phyloP scores from a whole-genome alignment of 163 green algal genomes.

The Chlamydomonas reinhardtii region DNA sequence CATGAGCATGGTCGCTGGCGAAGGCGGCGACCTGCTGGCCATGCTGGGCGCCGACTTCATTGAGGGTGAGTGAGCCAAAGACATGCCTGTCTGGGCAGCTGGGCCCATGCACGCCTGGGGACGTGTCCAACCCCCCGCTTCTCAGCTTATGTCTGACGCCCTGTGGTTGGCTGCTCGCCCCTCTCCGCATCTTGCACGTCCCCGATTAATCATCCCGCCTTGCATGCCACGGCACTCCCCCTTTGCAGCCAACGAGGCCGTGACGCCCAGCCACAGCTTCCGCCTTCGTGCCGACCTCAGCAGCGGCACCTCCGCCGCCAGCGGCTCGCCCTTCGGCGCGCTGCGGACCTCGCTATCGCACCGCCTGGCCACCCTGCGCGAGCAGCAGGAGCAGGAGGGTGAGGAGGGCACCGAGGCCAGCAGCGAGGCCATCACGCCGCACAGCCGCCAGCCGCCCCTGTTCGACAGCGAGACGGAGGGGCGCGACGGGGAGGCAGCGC shows the following conservation, averaged over 20 bases:
- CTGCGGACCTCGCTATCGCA: not conserved
- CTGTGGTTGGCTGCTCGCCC: too few relatives aligned
- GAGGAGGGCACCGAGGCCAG: not conserved
- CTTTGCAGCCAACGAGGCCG: not conserved
- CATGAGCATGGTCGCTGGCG: slow-evolving; percentile 4
- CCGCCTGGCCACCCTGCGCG: slow-evolving; percentile 28
- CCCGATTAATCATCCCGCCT: too few relatives aligned
- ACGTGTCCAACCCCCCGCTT: too few relatives aligned
- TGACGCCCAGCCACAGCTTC: slow-evolving; percentile 43
- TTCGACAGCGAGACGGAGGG: not conserved
- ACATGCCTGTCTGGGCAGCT: too few relatives aligned
- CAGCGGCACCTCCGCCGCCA: not conserved
- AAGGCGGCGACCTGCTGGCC: slow-evolving; percentile 39
- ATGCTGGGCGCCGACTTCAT: slow-evolving; percentile 39
- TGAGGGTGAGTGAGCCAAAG: slow-evolving; percentile 14
- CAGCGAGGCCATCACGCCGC: slow-evolving; percentile 9
- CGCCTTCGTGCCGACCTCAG: slow-evolving; percentile 2
- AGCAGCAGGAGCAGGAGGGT: slow-evolving; percentile 24
- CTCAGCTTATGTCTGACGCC: too few relatives aligned
- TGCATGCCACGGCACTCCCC: too few relatives aligned
- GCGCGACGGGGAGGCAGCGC: not conserved
- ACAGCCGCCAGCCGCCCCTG: not conserved
- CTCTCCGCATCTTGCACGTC: too few relatives aligned
- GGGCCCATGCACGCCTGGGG: too few relatives aligned
- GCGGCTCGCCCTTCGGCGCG: slow-evolving; percentile 6